phyloP scores from a whole-genome alignment of 192 early-diverging fungal genomes.

The Coemansia sp. region DNA sequence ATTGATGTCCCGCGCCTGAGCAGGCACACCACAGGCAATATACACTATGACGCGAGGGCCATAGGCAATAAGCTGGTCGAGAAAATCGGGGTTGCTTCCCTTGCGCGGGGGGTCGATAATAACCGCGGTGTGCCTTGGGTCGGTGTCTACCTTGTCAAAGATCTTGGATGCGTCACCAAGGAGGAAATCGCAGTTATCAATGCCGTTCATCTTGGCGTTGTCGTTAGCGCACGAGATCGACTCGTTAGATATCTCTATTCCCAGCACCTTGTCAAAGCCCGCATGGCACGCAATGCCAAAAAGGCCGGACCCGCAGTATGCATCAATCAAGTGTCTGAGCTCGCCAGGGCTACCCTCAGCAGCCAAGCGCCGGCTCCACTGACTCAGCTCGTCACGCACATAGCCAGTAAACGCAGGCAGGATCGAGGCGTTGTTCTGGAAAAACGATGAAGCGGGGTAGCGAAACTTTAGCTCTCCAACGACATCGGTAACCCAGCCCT shows the following conservation, averaged over 20 bases:
- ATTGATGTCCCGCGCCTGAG: slow-evolving; percentile 60
- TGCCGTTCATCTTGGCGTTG: slow-evolving; percentile 60
- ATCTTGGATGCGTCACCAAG: slow-evolving; percentile 60
- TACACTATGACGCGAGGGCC: slow-evolving; percentile 69
- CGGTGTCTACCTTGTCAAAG: slow-evolving; percentile 58
- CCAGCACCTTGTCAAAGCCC: slow-evolving; percentile 62
- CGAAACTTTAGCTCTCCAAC: slow-evolving; percentile 59
- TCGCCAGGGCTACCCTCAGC: slow-evolving; percentile 20
- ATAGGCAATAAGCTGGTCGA: slow-evolving; percentile 65
- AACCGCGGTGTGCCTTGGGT: slow-evolving; percentile 57
- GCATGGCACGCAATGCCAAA: slow-evolving; percentile 64
- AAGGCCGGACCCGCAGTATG: slow-evolving; percentile 72
- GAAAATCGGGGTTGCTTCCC: slow-evolving; percentile 63
- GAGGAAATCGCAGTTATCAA: slow-evolving; percentile 58
- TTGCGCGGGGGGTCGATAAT: slow-evolving; percentile 73
- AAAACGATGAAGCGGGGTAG: slow-evolving; percentile 65
- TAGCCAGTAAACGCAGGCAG: slow-evolving; percentile 61
- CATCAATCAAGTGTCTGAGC: slow-evolving; percentile 61
- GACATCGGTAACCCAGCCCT: slow-evolving; percentile 57
- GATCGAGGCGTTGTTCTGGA: slow-evolving; percentile 69
- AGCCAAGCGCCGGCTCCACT: slow-evolving; percentile 21
- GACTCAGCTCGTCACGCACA: slow-evolving; percentile 60
- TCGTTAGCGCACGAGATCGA: slow-evolving; percentile 63
- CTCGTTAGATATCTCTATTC: slow-evolving; percentile 64
- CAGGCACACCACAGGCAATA: slow-evolving; percentile 66